These are phyloP conservation scores for Colletotrichum incanum DNA, from an alignment of 2,329 filamentous ascomycete species.

Conservation along the genomic window DNA sequence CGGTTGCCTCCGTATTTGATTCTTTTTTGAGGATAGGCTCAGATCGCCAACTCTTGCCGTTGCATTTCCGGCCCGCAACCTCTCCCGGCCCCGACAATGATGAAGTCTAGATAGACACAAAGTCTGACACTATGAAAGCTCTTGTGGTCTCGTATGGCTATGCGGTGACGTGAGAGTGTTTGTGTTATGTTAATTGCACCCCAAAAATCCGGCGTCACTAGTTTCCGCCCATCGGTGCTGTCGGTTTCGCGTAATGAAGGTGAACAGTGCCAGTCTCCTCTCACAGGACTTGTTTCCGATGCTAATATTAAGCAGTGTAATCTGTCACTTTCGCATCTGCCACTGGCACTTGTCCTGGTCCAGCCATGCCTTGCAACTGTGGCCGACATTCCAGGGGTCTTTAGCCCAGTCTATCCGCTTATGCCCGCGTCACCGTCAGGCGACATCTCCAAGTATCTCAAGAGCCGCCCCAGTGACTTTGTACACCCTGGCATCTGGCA, in stretches of 20 bases:
- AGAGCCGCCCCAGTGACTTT: slow-evolving; percentile 14
- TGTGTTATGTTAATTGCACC: too few relatives aligned
- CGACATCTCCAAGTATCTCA: slow-evolving; percentile 25
- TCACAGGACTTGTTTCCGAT: background rate
- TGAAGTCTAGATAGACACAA: background rate
- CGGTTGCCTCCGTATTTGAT: background rate
- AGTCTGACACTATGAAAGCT: background rate
- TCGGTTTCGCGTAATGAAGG: background rate
- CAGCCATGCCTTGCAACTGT: slow-evolving; percentile 15
- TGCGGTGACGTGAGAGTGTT: background rate
- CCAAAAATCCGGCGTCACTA: background rate
- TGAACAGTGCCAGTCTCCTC: background rate
- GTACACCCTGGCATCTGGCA: too few relatives aligned
- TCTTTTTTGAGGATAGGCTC: background rate
- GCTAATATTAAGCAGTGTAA: slow-evolving; percentile 8
- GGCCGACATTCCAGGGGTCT: slow-evolving; percentile 26
- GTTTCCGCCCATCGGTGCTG: background rate
- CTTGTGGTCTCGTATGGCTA: background rate
- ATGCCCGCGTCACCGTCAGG: background rate
- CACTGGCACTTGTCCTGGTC: background rate
- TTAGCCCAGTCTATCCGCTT: slow-evolving; percentile 23
- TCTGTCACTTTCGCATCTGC: background rate
- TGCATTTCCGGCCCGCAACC: slow-evolving; percentile 18
- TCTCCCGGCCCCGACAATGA: slow-evolving; percentile 7
- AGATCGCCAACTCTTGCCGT: background rate